A percentile compares a stretch with the other conserved stretches of the same genome.
Conservation (phyloP, 2,329 filamentous ascomycete species). For the Apiospora pterosperma region DNA sequence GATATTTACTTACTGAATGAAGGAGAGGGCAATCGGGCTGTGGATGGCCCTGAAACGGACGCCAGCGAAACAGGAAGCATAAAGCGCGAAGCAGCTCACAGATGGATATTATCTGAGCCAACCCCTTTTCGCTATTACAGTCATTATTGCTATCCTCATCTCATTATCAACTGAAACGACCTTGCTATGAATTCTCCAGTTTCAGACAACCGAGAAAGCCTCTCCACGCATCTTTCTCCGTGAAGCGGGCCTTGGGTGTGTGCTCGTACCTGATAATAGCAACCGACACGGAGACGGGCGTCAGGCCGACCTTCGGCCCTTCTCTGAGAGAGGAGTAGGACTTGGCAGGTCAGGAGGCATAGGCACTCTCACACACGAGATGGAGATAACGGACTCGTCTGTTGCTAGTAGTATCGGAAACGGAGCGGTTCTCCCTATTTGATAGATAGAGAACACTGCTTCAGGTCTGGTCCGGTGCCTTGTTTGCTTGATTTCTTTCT, state of each 20-base stretch:
- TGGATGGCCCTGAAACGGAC: background rate
- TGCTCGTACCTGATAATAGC: background rate
- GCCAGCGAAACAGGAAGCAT: too few species aligned
- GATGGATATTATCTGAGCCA: background rate
- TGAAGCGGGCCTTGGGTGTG: background rate
- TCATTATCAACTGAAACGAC: background rate
- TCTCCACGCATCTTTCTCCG: background rate
- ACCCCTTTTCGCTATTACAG: background rate
- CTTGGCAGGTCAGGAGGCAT: background rate
- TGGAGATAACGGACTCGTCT: too few species aligned
- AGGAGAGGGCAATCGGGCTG: background rate
- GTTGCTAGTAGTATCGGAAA: too few species aligned
- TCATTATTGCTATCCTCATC: background rate
- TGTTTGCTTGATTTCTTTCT: background rate
- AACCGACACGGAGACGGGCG: background rate
- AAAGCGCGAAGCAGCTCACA: background rate
- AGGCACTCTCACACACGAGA: too few species aligned
- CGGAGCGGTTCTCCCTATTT: too few species aligned
- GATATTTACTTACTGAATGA: background rate
- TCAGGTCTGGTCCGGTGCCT: too few species aligned
- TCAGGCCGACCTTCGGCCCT: background rate
- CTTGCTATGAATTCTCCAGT: background rate
- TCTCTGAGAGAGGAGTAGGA: background rate
- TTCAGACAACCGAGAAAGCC: background rate
- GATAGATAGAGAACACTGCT: too few species aligned